Conservation (phyloP, 2,329 filamentous ascomycete genomes). For the Pochonia chlamydosporia region DNA sequence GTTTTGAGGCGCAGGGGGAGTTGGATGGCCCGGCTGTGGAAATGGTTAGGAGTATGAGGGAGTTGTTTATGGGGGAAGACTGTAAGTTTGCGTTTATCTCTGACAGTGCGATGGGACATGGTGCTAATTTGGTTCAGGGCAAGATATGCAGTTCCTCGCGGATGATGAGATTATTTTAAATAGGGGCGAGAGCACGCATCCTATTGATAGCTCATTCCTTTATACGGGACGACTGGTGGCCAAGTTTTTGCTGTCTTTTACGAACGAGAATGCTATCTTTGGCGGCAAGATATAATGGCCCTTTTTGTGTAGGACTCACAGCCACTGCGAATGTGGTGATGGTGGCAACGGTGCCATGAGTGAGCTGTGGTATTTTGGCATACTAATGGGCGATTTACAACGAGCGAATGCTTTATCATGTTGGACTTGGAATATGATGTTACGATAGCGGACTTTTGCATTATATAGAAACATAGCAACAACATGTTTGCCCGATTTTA, state of each 20-base stretch:
- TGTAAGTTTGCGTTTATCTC: conserved; percentile 31
- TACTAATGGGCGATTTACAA: too few species aligned
- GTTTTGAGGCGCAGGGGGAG: conserved; percentile 34
- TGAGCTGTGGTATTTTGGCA: too few species aligned
- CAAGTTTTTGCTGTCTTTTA: conserved; percentile 51
- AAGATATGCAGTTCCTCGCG: conserved; percentile 35
- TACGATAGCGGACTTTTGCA: neutral
- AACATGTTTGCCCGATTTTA: conserved; percentile 56
- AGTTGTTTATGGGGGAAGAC: conserved; percentile 35
- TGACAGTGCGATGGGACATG: neutral
- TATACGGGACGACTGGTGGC: conserved; percentile 49
- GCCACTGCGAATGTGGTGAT: neutral
- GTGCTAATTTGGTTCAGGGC: conserved; percentile 22
- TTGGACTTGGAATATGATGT: neutral
- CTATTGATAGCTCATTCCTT: conserved; percentile 40
- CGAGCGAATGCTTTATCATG: too few species aligned
- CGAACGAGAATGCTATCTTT: conserved; percentile 43
- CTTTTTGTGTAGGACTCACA: neutral
- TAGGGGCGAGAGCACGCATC: conserved; percentile 38
- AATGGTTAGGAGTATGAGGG: conserved; percentile 39
- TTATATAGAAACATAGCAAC: neutral
- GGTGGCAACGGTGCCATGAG: too few species aligned
- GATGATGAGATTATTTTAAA: conserved; percentile 41
- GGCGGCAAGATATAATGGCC: conserved; percentile 20
- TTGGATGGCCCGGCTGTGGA: conserved; percentile 40